phyloP scores from a whole-genome alignment of 2,329 filamentous ascomycete species.

The Fusarium verrucosum region DNA sequence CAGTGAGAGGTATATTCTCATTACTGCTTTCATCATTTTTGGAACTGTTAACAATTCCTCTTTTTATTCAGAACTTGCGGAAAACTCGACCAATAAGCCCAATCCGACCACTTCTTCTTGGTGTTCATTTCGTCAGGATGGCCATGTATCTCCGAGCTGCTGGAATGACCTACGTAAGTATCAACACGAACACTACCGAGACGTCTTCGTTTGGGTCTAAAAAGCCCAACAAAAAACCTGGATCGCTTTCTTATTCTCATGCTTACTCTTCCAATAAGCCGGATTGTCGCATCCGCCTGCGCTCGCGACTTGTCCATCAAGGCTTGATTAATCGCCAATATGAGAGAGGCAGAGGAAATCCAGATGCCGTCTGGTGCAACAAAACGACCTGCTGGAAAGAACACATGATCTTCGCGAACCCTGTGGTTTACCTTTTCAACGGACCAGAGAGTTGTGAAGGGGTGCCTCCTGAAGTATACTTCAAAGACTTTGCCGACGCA shows the following conservation, averaged over 20 bases:
- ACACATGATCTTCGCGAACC: constrained; percentile 11
- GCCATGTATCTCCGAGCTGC: no score
- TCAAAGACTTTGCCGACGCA: constrained; percentile 30
- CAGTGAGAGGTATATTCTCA: no score
- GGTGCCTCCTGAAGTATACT: constrained; percentile 24
- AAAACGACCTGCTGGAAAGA: constrained; percentile 25
- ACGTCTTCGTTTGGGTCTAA: background rate
- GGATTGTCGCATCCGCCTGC: constrained; percentile 18
- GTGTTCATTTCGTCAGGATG: no score
- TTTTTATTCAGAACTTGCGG: background rate
- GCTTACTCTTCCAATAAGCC: background rate
- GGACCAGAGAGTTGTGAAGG: constrained; percentile 2
- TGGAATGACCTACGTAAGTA: no score
- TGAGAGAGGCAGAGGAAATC: constrained; percentile 32
- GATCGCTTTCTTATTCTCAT: background rate
- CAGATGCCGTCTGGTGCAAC: constrained; percentile 30
- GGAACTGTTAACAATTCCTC: background rate
- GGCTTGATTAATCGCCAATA: constrained; percentile 29
- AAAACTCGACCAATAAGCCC: background rate
- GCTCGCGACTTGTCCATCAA: constrained; percentile 22
- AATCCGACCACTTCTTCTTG: background rate
- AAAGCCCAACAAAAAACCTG: background rate
- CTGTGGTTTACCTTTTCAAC: constrained; percentile 11
- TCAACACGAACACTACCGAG: no score
- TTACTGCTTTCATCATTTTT: background rate